A percentile compares a stretch with the other conserved stretches of the same genome.
These are phyloP conservation scores for Clavaria fumosa DNA, from an alignment of 768 basidiomycete genomes.

Conservation along the genomic window DNA sequence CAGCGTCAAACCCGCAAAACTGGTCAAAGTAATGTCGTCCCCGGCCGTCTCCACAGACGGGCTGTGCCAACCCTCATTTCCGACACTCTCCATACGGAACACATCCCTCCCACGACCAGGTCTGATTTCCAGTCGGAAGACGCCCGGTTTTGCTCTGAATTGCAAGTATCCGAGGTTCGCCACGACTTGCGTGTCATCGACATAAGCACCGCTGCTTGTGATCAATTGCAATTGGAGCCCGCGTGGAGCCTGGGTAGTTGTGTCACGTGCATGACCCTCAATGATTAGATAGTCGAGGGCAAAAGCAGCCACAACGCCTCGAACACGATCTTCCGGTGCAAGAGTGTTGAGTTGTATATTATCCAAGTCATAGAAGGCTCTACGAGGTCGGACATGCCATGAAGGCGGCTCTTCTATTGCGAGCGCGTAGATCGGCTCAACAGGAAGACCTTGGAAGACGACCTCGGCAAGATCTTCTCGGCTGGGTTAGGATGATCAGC, in stretches of 20 bases:
- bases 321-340: constrained; percentile 34
- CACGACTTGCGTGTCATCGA: constrained; percentile 86
- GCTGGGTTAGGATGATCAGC: constrained; percentile 21
- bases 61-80: constrained; percentile 83
- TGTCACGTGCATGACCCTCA: constrained; percentile 87
- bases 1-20: constrained; percentile 80
- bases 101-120: constrained; percentile 69
- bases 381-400: constrained; percentile 86
- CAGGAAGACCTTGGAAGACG: constrained; percentile 57
- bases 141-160: constrained; percentile 86
- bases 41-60: constrained; percentile 52
- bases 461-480: constrained; percentile 42
- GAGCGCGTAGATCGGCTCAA: constrained; percentile 86
- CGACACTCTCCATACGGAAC: constrained; percentile 71
- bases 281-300: constrained; percentile 83
- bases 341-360: constrained; percentile 78
- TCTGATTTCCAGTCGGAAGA: constrained; percentile 70
- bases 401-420: constrained; percentile 81
- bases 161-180: constrained; percentile 94
- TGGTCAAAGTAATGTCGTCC: constrained; percentile 64
- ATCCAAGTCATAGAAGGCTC: constrained; percentile 85
- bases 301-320: constrained; percentile 59
- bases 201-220: constrained; percentile 24
- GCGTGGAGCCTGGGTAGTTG: constrained; percentile 46
- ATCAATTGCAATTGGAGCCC: constrained; percentile 83